Conservation (phyloP, 148 eudicot species). For the Spergularia marina region DNA sequence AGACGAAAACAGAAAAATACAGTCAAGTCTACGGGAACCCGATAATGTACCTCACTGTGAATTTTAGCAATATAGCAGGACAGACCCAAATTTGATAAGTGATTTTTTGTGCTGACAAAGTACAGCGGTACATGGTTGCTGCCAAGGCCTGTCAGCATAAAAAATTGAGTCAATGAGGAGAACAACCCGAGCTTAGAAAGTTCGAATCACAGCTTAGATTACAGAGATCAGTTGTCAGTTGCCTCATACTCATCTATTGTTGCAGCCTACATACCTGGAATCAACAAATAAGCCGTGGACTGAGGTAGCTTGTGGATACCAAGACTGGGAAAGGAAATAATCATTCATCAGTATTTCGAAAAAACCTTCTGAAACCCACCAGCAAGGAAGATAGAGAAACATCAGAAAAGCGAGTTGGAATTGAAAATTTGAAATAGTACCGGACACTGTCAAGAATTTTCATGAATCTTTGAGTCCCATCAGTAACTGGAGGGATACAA, state of each 20-base stretch:
- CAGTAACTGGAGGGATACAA: constrained; percentile 79
- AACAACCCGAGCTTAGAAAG: background rate
- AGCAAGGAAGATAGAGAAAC: background rate
- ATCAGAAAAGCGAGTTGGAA: background rate
- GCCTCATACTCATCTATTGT: background rate
- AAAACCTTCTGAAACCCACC: constrained; percentile 1
- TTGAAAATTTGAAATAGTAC: constrained; percentile 26
- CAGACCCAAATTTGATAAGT: constrained; percentile 88
- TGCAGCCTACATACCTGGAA: constrained; percentile 66
- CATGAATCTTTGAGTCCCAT: constrained; percentile 86
- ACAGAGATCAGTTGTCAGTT: too few relatives aligned
- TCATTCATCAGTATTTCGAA: background rate
- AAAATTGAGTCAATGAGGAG: too few relatives aligned
- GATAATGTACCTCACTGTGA: constrained; percentile 80
- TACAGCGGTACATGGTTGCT: constrained; percentile 99
- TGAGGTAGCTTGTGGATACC: constrained; percentile 87
- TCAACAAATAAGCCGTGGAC: constrained; percentile 76
- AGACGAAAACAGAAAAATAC: background rate
- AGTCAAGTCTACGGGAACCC: constrained; percentile 13
- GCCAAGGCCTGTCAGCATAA: constrained; percentile 65
- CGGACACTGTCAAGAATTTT: constrained; percentile 83
- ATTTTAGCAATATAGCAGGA: constrained; percentile 97
- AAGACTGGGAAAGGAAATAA: constrained; percentile 51
- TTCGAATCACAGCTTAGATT: background rate
- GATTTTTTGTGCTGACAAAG: constrained; percentile 59